Base-by-base conservation (phyloP, 2,329 filamentous ascomycete genomes). In the Botrytis hyacinthi region DNA sequence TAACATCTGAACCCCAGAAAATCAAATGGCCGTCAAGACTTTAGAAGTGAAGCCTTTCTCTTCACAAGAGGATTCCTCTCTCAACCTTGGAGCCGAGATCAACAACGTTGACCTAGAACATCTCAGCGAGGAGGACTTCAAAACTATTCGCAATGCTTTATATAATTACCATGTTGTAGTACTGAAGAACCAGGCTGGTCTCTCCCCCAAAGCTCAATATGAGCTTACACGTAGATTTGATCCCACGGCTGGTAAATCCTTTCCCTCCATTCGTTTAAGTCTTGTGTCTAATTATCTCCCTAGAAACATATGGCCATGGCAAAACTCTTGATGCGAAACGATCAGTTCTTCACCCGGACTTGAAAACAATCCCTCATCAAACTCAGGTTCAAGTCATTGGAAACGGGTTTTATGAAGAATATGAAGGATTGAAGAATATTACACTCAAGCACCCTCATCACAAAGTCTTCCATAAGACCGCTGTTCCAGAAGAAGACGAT, bases 361-460 rank as follows among this genome's bases (percentile, higher is more conserved):
- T 95, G 29, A 94, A 94, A 84, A 94, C 92, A 0, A 89, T 95
- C 60, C 92, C 92, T 0, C 90, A 93, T 77, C 92, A 95, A 80
- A 91, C 92, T 0, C 92, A 95, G 80, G 91, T 93, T 1, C 92
- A 95, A 79, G 90, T 94, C 72, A 94, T 95, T 75, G 92, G 92
- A 59, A 93, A 95, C 78, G 92, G 93, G 8, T 86, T 87, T 65
- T 86, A 95, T 1, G 81, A 86, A 1, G 86, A 88, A 46, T 94
- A 93, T 78, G 92, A 94, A 80, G 92, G 92, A 0, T 83, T 95
- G 16, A 82, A 86, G 76, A 85, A 94, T 80, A 87, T 94, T 75
- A 88, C 84, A 48, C 86, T 95, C 46, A 87, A 87, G 73, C 93
- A 95, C 79, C 92, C 93, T 9, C 92, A 95, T 79, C 93, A 95